phyloP scores from a whole-genome alignment of 345 rosid species.

The Populus euphratica region DNA sequence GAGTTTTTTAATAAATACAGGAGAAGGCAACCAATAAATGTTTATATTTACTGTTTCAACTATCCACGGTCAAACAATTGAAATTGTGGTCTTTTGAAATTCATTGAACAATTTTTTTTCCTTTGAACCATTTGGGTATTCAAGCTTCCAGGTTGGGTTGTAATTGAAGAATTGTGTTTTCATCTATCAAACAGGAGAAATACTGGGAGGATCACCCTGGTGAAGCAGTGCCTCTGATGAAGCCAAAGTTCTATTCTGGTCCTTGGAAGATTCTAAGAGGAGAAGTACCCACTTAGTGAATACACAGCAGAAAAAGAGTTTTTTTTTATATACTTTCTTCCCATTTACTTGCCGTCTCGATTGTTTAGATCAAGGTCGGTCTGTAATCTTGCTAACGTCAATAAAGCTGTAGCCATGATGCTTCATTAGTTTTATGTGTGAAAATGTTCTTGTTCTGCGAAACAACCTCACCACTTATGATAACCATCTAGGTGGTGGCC shows the following conservation, averaged over 20 bases:
- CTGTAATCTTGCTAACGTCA: no score
- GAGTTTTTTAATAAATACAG: no score
- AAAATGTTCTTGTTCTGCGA: no score
- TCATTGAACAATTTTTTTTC: neutral
- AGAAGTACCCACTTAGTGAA: slow-evolving; percentile 29
- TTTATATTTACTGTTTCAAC: neutral
- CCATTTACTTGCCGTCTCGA: neutral
- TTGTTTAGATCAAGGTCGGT: neutral
- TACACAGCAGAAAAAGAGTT: neutral
- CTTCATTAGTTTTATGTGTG: no score
- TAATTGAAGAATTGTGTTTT: slow-evolving; percentile 13
- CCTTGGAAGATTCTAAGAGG: slow-evolving; percentile 86
- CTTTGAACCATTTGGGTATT: neutral
- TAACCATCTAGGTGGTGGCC: no score
- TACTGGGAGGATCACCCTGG: slow-evolving; percentile 97
- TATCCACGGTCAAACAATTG: neutral
- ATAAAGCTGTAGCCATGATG: no score
- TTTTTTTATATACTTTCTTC: neutral
- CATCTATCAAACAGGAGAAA: slow-evolving; percentile 55
- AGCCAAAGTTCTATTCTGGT: slow-evolving; percentile 65
- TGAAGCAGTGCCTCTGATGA: slow-evolving; percentile 74
- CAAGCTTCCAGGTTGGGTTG: neutral
- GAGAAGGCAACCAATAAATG: neutral
- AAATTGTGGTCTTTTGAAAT: neutral
- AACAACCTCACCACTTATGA: no score